Evolutionary conservation across 75 land plant species (phyloP).

Genomic region (Pseudotsuga menziesii): DNA sequence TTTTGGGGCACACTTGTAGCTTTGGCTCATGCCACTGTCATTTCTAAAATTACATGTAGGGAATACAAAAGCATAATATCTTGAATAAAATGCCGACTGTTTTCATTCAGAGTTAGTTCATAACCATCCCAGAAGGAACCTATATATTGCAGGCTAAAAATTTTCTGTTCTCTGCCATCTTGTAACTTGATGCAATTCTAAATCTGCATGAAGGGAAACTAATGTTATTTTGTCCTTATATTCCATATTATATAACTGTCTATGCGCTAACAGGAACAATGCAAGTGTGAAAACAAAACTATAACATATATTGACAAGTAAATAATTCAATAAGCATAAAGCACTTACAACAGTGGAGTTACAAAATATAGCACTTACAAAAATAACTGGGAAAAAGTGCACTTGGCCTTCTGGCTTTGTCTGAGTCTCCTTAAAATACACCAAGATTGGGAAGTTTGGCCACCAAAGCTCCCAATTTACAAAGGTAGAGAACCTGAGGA

Average conservation of each 20-base stretch:
- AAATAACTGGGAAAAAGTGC: slow-evolving; percentile 94
- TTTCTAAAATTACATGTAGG: no score
- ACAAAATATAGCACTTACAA: slow-evolving; percentile 59
- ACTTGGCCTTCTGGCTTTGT: slow-evolving; percentile 97
- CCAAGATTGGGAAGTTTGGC: slow-evolving; percentile 95
- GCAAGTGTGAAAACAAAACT: background rate
- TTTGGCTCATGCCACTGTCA: no score
- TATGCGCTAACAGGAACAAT: background rate
- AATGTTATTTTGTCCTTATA: background rate
- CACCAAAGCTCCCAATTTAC: slow-evolving; percentile 99
- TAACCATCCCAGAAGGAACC: background rate
- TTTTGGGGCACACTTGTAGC: background rate
- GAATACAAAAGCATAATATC: no score
- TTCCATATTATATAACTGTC: slow-evolving; percentile 1
- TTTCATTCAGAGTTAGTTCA: background rate
- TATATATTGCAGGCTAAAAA: background rate
- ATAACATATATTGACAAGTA: background rate
- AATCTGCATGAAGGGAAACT: background rate
- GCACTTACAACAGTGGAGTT: background rate
- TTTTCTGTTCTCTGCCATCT: background rate
- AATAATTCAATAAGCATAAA: background rate
- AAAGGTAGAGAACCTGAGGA: slow-evolving; percentile 77
- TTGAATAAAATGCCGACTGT: background rate
- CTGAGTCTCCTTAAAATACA: slow-evolving; percentile 94
- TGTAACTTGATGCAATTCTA: background rate